phyloP scores from a whole-genome alignment of 2,329 filamentous ascomycete genomes.

The Fonsecaea erecta region DNA sequence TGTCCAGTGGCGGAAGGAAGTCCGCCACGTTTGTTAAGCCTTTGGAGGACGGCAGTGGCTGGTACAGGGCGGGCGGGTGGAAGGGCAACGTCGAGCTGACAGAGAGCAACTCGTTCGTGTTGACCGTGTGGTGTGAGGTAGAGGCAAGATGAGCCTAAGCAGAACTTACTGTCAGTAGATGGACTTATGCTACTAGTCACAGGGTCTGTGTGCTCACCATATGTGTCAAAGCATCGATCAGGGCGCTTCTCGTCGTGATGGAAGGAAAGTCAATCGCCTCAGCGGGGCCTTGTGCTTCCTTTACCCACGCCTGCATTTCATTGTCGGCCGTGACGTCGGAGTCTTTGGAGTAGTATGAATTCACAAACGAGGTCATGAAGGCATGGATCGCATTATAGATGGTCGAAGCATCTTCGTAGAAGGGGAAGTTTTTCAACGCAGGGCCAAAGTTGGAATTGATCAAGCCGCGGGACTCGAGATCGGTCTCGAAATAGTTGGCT shows the following conservation, averaged over 20 bases:
- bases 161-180: background rate
- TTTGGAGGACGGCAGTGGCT: conserved; percentile 18
- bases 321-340: conserved; percentile 17
- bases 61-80: conserved; percentile 14
- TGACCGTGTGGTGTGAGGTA: conserved; percentile 22
- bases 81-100: conserved; percentile 20
- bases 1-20: conserved; percentile 14
- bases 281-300: conserved; percentile 17
- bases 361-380: conserved; percentile 23
- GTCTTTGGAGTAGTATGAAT: conserved; percentile 20
- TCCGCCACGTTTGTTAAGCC: conserved; percentile 14
- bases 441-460: conserved; percentile 23
- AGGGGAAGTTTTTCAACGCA: conserved; percentile 19
- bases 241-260: conserved; percentile 12
- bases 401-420: conserved; percentile 23
- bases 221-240: conserved; percentile 19
- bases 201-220: conserved; percentile 11
- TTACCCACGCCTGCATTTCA: conserved; percentile 22
- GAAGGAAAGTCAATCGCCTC: conserved; percentile 22
- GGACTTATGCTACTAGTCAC: too few species aligned
- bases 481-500: conserved; percentile 19
- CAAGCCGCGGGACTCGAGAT: conserved; percentile 18
- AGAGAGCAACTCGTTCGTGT: conserved; percentile 20
- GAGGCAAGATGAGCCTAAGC: conserved; percentile 18
- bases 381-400: conserved; percentile 19